Conservation (phyloP, 2,329 filamentous ascomycete genomes). For the Phyllosticta citribraziliensis region DNA sequence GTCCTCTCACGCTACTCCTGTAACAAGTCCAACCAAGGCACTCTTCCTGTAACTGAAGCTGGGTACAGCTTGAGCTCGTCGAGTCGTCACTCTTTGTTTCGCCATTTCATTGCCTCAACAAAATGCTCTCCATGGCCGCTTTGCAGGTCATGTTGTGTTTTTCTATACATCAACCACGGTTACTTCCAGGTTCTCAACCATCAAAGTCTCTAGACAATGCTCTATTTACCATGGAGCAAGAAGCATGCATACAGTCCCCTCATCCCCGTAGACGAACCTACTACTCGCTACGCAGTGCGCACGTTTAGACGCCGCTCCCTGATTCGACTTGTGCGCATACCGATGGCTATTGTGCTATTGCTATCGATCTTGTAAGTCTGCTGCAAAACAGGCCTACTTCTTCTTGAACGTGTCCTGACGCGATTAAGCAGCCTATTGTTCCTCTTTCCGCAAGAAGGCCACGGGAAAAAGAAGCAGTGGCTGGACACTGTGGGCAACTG, state of each 20-base stretch:
- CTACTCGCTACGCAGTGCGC: no score
- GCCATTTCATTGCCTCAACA: not conserved
- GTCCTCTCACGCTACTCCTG: not conserved
- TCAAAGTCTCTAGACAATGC: not conserved
- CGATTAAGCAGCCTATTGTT: not conserved
- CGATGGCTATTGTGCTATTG: not conserved
- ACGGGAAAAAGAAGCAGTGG: not conserved
- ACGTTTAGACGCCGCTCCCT: not conserved
- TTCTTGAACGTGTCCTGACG: not conserved
- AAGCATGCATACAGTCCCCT: not conserved
- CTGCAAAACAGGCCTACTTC: not conserved
- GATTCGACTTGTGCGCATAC: not conserved
- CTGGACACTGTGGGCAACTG: not conserved
- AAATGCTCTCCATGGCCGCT: not conserved
- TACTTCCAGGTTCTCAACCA: not conserved
- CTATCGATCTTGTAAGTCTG: not conserved
- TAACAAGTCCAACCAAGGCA: not conserved
- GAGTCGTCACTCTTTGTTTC: not conserved
- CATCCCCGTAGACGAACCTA: not conserved
- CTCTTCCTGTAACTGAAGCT: not conserved
- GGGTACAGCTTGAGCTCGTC: not conserved
- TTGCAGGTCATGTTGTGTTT: not conserved
- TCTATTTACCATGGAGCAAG: not conserved
- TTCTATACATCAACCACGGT: not conserved
- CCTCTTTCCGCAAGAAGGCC: not conserved